A percentile compares a stretch with the other conserved stretches of the same genome.
Evolutionary conservation across 176 grass and related monocot genomes (phyloP).

Genomic region (Paspalum notatum): DNA sequence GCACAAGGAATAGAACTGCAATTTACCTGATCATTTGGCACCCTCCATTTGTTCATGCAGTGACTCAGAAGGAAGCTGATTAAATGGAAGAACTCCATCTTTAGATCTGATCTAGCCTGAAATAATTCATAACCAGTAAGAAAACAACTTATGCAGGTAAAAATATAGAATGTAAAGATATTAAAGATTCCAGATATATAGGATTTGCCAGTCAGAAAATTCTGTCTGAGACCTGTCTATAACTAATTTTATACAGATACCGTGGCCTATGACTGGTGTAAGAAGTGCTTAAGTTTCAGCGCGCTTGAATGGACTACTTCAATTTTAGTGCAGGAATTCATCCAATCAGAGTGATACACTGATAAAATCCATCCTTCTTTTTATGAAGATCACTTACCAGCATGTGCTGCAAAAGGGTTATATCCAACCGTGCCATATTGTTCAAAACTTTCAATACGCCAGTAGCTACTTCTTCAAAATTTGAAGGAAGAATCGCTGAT

Average conservation of each 20-base stretch:
- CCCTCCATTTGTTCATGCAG: conserved; percentile 95
- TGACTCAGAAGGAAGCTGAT: conserved; percentile 98
- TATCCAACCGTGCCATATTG: conserved; percentile 86
- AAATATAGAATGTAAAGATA: conserved; percentile 5
- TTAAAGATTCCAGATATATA: conserved; percentile 25
- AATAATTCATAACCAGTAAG: conserved; percentile 42
- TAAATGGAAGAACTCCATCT: conserved; percentile 99
- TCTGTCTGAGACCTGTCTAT: conserved; percentile 5
- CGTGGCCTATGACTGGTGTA: neutral
- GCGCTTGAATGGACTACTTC: conserved; percentile 18
- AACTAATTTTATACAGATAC: conserved; percentile 26
- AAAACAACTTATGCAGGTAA: conserved; percentile 22
- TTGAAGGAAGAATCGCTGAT: conserved; percentile 86
- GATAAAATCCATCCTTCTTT: conserved; percentile 7
- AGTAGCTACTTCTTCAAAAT: conserved; percentile 99
- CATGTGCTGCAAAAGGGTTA: conserved; percentile 93
- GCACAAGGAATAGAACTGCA: conserved; percentile 8
- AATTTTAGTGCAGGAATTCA: conserved; percentile 13
- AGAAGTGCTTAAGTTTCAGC: neutral
- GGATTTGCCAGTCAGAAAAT: conserved; percentile 23
- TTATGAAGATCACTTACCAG: conserved; percentile 65
- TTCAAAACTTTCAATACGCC: conserved; percentile 97
- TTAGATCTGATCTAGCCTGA: conserved; percentile 96
- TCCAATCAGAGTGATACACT: neutral
- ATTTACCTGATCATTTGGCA: conserved; percentile 81